These are phyloP conservation scores for Hymenochaete sp. DNA, from an alignment of 1,284 basidiomycete genomes.

Conservation along the genomic window DNA sequence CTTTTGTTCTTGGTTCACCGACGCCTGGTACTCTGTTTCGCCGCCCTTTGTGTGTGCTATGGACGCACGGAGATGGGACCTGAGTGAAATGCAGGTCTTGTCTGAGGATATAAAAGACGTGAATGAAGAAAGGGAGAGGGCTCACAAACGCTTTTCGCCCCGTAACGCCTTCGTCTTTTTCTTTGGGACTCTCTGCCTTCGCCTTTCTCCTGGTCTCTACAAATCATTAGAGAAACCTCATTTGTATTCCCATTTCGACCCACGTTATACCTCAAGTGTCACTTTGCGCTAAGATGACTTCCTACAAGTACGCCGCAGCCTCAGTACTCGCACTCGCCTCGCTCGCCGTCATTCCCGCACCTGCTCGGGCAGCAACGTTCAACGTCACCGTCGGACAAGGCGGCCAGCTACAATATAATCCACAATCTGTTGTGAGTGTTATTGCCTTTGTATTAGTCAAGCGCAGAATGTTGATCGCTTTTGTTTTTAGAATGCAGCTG, in stretches of 20 bases:
- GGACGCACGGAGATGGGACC: no score
- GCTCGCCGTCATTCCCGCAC: constrained; percentile 23
- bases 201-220: neutral
- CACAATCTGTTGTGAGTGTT: constrained; percentile 38
- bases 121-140: neutral
- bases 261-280: no score
- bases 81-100: neutral
- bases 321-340: constrained; percentile 21
- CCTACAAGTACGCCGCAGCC: no score
- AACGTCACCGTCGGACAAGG: constrained; percentile 46
- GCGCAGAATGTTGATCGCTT: neutral
- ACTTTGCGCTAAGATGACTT: no score
- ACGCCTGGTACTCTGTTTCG: neutral
- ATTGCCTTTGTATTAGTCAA: neutral
- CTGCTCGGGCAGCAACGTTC: constrained; percentile 30
- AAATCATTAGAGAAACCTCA: no score
- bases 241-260: no score
- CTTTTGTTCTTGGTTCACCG: neutral
- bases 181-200: neutral
- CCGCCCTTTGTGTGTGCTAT: neutral
- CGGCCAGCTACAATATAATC: constrained; percentile 36
- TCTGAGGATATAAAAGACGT: neutral
- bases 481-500: constrained; percentile 33
- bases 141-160: neutral
- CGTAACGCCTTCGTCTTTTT: neutral